These are phyloP conservation scores for Crithidia fasciculata DNA, from an alignment of 208 protist species.

Conservation along the genomic window DNA sequence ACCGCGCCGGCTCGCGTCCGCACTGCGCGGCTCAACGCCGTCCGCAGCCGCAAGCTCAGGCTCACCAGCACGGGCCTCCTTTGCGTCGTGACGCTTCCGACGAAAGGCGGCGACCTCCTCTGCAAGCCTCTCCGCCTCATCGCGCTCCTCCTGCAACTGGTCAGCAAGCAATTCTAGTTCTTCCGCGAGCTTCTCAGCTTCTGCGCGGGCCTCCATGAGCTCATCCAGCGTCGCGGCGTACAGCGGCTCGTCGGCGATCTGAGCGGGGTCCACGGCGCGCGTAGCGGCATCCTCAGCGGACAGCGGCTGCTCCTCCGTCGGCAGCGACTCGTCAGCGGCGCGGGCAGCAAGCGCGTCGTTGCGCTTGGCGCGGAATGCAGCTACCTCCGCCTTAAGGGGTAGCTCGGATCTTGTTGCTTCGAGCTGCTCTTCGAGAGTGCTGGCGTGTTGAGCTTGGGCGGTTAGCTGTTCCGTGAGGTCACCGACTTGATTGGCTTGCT, in stretches of 20 bases:
- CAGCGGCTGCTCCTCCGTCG: background rate
- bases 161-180: no score
- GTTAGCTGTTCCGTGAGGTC: constrained; percentile 1
- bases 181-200: constrained; percentile 2
- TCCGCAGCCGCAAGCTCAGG: constrained; percentile 7
- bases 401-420: background rate
- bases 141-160: background rate
- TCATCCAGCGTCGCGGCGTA: background rate
- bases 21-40: background rate
- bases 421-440: background rate
- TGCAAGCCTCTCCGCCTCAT: no score
- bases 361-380: background rate
- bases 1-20: no score
- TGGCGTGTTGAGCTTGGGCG: background rate
- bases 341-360: constrained; percentile 4
- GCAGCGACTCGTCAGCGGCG: constrained; percentile 3
- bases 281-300: background rate
- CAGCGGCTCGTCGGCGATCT: constrained; percentile 10
- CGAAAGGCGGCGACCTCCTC: constrained; percentile 39
- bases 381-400: constrained; percentile 1
- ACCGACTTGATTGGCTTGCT: constrained; percentile 3
- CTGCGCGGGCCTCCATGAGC: no score
- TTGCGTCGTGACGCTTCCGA: constrained; percentile 32
- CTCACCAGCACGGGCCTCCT: constrained; percentile 22
- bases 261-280: background rate